phyloP scores from a whole-genome alignment of 441 rosid genomes.

The Mallotus repandus region DNA sequence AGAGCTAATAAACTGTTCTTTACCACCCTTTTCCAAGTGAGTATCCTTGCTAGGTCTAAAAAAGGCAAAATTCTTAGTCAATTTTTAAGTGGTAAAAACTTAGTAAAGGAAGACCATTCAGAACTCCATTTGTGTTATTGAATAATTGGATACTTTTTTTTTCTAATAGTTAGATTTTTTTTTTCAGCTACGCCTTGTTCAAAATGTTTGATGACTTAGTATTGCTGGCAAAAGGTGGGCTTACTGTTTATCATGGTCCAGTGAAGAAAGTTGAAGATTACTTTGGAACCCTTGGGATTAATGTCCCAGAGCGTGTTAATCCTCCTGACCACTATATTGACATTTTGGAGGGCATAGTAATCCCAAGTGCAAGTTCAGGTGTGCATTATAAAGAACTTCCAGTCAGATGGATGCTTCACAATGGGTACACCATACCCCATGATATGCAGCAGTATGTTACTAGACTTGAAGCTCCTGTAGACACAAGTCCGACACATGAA shows the following conservation, averaged over 20 bases:
- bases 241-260: constrained; percentile 80
- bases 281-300: constrained; percentile 75
- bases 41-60: not conserved
- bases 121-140: constrained; percentile 1
- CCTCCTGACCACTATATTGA: constrained; percentile 95
- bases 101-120: not conserved
- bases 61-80: not conserved
- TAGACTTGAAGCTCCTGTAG: constrained; percentile 25
- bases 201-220: constrained; percentile 80
- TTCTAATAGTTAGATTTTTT: constrained; percentile 23
- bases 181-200: constrained; percentile 84
- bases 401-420: constrained; percentile 87
- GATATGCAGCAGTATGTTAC: constrained; percentile 58
- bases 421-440: constrained; percentile 64
- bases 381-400: constrained; percentile 69
- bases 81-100: not conserved
- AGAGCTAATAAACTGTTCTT: no score
- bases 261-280: constrained; percentile 74
- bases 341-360: constrained; percentile 79
- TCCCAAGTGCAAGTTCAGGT: constrained; percentile 38
- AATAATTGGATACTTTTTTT: not conserved
- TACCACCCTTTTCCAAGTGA: no score
- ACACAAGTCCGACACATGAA: constrained; percentile 25
- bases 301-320: constrained; percentile 78
- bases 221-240: constrained; percentile 91